A percentile compares a stretch with the other conserved stretches of the same genome.
phyloP scores from a whole-genome alignment of 805 yeast species.

The Saccharomycopsis sp. region DNA sequence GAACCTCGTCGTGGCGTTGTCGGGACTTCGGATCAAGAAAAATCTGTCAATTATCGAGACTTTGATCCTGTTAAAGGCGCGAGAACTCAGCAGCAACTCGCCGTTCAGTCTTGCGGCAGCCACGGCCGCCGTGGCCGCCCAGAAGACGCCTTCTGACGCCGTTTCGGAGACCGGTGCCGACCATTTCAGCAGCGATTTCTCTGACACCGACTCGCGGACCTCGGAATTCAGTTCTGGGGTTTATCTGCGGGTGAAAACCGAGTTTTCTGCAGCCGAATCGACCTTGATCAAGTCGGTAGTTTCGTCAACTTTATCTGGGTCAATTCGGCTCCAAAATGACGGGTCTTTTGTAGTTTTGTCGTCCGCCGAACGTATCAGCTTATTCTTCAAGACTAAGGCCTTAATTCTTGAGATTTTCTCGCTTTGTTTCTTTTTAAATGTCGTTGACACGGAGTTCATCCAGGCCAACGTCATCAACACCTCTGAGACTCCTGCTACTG shows the following conservation, averaged over 20 bases:
- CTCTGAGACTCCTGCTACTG: slow-evolving; percentile 46
- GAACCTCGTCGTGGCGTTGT: slow-evolving; percentile 10
- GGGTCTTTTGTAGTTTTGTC: slow-evolving; percentile 49
- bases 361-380: slow-evolving; percentile 39
- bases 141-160: not conserved
- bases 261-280: not conserved
- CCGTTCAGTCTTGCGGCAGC: not conserved
- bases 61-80: slow-evolving; percentile 12
- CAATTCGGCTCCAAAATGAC: slow-evolving; percentile 44
- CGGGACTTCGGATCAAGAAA: slow-evolving; percentile 9
- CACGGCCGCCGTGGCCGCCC: too few species aligned
- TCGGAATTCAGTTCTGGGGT: not conserved
- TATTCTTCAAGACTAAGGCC: slow-evolving; percentile 50
- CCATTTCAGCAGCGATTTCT: not conserved
- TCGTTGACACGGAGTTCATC: slow-evolving; percentile 38
- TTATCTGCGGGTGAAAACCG: not conserved
- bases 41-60: slow-evolving; percentile 14
- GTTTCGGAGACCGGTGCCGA: not conserved
- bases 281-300: not conserved
- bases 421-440: slow-evolving; percentile 44
- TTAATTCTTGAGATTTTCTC: slow-evolving; percentile 55
- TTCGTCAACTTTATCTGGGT: slow-evolving; percentile 21
- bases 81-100: slow-evolving; percentile 6
- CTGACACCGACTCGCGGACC: not conserved
- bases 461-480: slow-evolving; percentile 39